These are phyloP conservation scores for Leccinum sublutescens DNA, from an alignment of 768 basidiomycete species.

Conservation along the genomic window DNA sequence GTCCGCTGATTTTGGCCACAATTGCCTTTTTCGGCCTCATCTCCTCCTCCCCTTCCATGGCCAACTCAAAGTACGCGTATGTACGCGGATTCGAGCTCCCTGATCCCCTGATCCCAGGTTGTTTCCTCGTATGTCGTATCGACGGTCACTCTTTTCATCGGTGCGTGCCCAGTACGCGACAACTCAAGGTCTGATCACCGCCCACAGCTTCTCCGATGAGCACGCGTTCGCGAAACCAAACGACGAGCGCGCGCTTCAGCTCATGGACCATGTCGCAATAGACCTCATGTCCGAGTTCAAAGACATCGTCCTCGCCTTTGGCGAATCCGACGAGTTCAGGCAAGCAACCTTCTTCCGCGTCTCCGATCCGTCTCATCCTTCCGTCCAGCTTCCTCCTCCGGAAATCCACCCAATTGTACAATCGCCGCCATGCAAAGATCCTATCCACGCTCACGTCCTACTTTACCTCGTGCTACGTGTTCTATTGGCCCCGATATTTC, in stretches of 20 bases:
- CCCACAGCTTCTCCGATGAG: slow-evolving; percentile 72
- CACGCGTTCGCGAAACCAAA: slow-evolving; percentile 91
- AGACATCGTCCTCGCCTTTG: slow-evolving; percentile 86
- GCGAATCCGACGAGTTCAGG: slow-evolving; percentile 98
- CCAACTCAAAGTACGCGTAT: slow-evolving; percentile 89
- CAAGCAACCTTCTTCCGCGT: slow-evolving; percentile 22
- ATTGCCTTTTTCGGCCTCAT: slow-evolving; percentile 18
- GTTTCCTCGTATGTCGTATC: slow-evolving; percentile 81
- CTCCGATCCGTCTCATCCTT: not conserved
- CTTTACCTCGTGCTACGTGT: slow-evolving; percentile 90
- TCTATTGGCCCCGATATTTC: slow-evolving; percentile 81
- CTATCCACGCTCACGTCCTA: slow-evolving; percentile 77
- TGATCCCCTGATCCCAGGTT: slow-evolving; percentile 79
- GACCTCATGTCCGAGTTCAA: slow-evolving; percentile 78
- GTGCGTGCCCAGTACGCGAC: slow-evolving; percentile 40
- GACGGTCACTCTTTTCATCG: slow-evolving; percentile 95
- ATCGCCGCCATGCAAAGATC: slow-evolving; percentile 85
- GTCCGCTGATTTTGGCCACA: not conserved
- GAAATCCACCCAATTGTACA: slow-evolving; percentile 73
- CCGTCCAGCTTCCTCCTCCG: slow-evolving; percentile 77
- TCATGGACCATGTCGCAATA: slow-evolving; percentile 91
- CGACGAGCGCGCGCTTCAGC: slow-evolving; percentile 76
- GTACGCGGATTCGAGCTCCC: slow-evolving; percentile 88
- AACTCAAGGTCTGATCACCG: not conserved
- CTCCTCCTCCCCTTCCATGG: slow-evolving; percentile 51